Evolutionary conservation across 2,329 filamentous ascomycete species (phyloP), one percentile per base, ranked within the genome.

Genomic region (Diaporthe ampelina): DNA sequence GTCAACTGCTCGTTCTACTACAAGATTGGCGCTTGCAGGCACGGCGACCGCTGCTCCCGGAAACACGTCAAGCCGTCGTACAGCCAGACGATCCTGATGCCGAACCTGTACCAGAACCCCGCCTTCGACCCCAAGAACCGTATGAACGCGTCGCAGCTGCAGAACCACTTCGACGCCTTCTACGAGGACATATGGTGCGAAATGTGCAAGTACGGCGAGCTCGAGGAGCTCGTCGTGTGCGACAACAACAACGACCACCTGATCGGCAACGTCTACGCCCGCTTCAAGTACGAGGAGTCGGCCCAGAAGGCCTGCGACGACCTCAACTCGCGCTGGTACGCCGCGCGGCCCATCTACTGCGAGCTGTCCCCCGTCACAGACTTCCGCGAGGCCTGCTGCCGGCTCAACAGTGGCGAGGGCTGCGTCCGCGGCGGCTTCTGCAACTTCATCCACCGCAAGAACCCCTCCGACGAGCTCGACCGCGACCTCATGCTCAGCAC

Each of bases 111-210:
- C 90, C 97, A 98, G 86, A 99, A 99, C 89, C 97, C 97, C 15
- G 95, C 95, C 77, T 97, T 97, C 91, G 95, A 98, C 84, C 92
- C 94, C 63, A 97, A 97, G 88, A 97, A 93, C 89, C 97, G 95
- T 87, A 98, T 99, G 94, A 98, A 97, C 86, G 88, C 95, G 9
- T 93, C 91, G 79, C 97, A 99, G 88, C 93, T 98, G 83, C 96
- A 98, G 86, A 98, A 98, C 88, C 97, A 99, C 90, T 99, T 99
- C 83, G 97, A 99, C 85, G 97, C 97, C 81, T 99, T 99, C 85
- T 99, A 99, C 89, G 97, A 99, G 88, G 97, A 99, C 84, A 95
- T 99, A 78, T 99, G 97, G 96, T 98, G 96, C 87, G 97, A 99
- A 90, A 94, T 99, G 88, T 98, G 97, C 93, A 95, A 97, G 86